These are phyloP conservation scores for Hepatocystis sp. DNA, from an alignment of 169 alveolate genomes.

Conservation along the genomic window DNA sequence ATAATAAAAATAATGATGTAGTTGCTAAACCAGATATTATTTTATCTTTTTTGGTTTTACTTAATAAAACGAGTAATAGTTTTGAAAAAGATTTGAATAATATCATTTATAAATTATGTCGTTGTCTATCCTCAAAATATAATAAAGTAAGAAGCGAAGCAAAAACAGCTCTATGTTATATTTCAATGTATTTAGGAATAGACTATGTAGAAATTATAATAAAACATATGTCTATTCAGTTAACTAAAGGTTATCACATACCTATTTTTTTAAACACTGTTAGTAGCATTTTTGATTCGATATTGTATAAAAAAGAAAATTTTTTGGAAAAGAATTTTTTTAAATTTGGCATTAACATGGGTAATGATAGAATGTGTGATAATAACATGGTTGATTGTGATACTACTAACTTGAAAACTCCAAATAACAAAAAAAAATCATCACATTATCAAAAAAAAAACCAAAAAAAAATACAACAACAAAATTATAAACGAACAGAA, in stretches of 20 bases:
- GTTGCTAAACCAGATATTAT: constrained; percentile 63
- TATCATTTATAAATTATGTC: constrained; percentile 62
- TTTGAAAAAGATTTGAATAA: constrained; percentile 69
- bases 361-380: not conserved
- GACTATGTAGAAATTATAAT: constrained; percentile 56
- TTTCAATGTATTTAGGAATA: constrained; percentile 76
- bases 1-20: constrained; percentile 30
- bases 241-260: constrained; percentile 68
- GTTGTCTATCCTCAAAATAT: constrained; percentile 42
- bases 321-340: constrained; percentile 49
- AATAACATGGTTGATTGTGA: not conserved
- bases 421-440: no score
- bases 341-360: constrained; percentile 14
- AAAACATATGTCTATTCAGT: constrained; percentile 60
- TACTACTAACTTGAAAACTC: not conserved
- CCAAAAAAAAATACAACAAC: not conserved
- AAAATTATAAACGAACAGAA: no score
- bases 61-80: constrained; percentile 70
- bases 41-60: constrained; percentile 48
- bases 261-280: constrained; percentile 62
- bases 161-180: constrained; percentile 47
- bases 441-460: no score
- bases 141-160: constrained; percentile 67
- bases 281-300: constrained; percentile 50
- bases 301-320: constrained; percentile 49